Evolutionary conservation across 1,284 basidiomycete species (phyloP).

Genomic region (Coniophora puteana): DNA sequence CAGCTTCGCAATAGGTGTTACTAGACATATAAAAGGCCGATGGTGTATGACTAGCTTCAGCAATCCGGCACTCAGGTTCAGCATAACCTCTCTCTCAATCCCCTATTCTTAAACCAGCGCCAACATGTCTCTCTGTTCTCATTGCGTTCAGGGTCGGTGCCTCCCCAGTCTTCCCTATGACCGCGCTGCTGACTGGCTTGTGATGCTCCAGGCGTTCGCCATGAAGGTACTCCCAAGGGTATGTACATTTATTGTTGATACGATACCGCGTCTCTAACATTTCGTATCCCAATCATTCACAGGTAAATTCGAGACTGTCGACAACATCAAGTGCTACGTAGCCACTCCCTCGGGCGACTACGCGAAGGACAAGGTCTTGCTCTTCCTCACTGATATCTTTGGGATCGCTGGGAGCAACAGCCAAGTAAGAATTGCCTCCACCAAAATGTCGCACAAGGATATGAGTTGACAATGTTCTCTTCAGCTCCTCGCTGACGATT

Average conservation of each 20-base stretch:
- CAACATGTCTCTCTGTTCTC: too few relatives aligned
- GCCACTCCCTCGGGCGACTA: constrained; percentile 34
- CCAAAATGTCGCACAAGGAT: neutral
- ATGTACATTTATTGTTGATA: neutral
- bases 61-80: too few relatives aligned
- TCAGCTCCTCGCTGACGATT: constrained; percentile 43
- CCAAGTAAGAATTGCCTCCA: constrained; percentile 22
- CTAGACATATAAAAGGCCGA: too few relatives aligned
- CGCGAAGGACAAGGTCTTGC: constrained; percentile 40
- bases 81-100: too few relatives aligned
- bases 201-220: constrained; percentile 12
- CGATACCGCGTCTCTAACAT: constrained; percentile 5
- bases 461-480: neutral
- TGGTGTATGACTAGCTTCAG: too few relatives aligned
- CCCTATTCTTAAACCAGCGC: too few relatives aligned
- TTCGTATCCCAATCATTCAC: neutral
- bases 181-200: too few relatives aligned
- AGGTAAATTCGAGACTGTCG: constrained; percentile 29
- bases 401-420: constrained; percentile 42
- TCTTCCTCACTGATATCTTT: constrained; percentile 44
- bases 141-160: too few relatives aligned
- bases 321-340: constrained; percentile 34
- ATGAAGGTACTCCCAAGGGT: constrained; percentile 21
- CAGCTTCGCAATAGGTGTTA: too few relatives aligned
- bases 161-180: too few relatives aligned